Percentiles rank a stretch among this genome's conserved stretches.
Conservation (phyloP, 495 filamentous ascomycete genomes). For the Penicillium riverlandense region DNA sequence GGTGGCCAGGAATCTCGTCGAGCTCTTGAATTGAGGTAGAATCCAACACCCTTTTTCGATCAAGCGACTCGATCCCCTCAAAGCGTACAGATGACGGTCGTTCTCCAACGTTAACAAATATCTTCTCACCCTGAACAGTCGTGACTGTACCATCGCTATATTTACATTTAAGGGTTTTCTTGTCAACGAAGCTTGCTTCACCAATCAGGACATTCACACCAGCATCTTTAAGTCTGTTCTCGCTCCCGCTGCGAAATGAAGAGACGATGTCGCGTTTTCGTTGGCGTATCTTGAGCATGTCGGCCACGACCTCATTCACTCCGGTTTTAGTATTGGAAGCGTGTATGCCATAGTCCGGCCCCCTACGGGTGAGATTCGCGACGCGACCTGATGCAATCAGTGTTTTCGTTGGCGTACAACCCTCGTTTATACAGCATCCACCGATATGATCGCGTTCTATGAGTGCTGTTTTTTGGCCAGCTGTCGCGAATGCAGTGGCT, state of each 20-base stretch:
- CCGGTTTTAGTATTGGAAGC: slow-evolving; percentile 1
- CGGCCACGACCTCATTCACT: slow-evolving; percentile 17
- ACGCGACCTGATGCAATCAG: slow-evolving; percentile 42
- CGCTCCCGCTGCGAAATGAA: slow-evolving; percentile 38
- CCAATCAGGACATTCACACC: slow-evolving; percentile 41
- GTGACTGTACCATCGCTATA: no score
- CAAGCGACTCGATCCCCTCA: slow-evolving; percentile 30
- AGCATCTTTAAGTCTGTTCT: slow-evolving; percentile 22
- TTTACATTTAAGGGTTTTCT: slow-evolving; percentile 14
- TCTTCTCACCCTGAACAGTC: slow-evolving; percentile 22
- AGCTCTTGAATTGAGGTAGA: no score
- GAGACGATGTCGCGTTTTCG: slow-evolving; percentile 46
- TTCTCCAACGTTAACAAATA: slow-evolving; percentile 42
- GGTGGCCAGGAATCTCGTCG: slow-evolving; percentile 24
- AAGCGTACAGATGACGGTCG: slow-evolving; percentile 28
- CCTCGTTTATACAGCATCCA: slow-evolving; percentile 46
- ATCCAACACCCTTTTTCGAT: slow-evolving; percentile 39
- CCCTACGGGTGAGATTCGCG: slow-evolving; percentile 32
- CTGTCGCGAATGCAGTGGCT: slow-evolving; percentile 31
- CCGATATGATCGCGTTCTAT: slow-evolving; percentile 37
- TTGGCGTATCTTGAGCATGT: slow-evolving; percentile 41
- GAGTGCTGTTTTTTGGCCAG: slow-evolving; percentile 11
- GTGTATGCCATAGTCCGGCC: slow-evolving; percentile 39
- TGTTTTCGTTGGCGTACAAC: slow-evolving; percentile 50
- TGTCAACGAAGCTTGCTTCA: slow-evolving; percentile 29